A percentile compares a stretch with the other conserved stretches of the same genome.
phyloP scores from a whole-genome alignment of 1,284 basidiomycete species.

The Xanthoconium separans region DNA sequence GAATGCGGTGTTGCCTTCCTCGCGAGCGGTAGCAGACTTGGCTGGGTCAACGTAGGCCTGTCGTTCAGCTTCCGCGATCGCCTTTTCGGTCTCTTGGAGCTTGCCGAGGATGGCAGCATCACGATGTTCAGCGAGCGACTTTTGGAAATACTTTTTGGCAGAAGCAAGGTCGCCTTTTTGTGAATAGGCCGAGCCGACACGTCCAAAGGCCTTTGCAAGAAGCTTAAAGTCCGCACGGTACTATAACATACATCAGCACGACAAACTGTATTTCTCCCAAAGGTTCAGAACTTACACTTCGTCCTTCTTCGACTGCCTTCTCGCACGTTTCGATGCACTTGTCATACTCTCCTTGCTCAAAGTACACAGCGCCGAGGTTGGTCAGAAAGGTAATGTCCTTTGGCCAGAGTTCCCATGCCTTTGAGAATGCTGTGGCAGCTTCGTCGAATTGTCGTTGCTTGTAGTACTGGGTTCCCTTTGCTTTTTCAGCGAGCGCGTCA shows the following conservation, averaged over 20 bases:
- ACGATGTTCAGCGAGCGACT: slow-evolving; percentile 95
- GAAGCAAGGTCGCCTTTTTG: slow-evolving; percentile 77
- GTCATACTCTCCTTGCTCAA: slow-evolving; percentile 91
- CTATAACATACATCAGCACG: slow-evolving; percentile 37
- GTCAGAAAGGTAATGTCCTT: slow-evolving; percentile 95
- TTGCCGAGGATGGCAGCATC: slow-evolving; percentile 93
- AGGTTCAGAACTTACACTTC: slow-evolving; percentile 47
- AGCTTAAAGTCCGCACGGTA: slow-evolving; percentile 80
- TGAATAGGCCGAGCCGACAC: slow-evolving; percentile 84
- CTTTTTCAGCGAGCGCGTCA: slow-evolving; percentile 77
- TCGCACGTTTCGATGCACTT: slow-evolving; percentile 91
- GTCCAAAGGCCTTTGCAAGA: slow-evolving; percentile 85
- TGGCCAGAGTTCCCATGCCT: slow-evolving; percentile 92
- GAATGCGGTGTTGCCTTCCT: slow-evolving; percentile 92
- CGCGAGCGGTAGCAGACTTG: slow-evolving; percentile 81
- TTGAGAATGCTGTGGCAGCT: slow-evolving; percentile 72
- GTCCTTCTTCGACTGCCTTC: slow-evolving; percentile 93
- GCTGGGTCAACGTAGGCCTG: slow-evolving; percentile 90
- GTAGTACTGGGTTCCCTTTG: slow-evolving; percentile 80
- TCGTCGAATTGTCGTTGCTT: slow-evolving; percentile 80
- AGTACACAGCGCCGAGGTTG: slow-evolving; percentile 85
- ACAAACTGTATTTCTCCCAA: neutral
- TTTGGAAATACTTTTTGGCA: slow-evolving; percentile 89
- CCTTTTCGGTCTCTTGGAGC: slow-evolving; percentile 82
- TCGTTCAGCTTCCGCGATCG: slow-evolving; percentile 75